These are phyloP conservation scores for Ustilago lituana DNA, from an alignment of 1,284 basidiomycete genomes.

Conservation along the genomic window DNA sequence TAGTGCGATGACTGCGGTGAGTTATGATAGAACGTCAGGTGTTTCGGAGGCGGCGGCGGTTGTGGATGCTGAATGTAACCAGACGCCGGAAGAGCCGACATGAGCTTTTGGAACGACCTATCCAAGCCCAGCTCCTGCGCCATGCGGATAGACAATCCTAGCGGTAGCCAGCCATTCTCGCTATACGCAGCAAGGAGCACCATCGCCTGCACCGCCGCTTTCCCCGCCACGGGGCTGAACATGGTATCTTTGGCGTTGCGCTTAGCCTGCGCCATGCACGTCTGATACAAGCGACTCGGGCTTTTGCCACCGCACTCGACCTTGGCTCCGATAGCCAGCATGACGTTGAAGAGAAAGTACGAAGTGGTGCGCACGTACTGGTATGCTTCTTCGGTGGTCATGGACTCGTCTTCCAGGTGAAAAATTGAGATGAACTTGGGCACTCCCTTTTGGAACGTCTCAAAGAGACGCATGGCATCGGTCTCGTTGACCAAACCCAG, in stretches of 20 bases:
- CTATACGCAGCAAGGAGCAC: conserved; percentile 89
- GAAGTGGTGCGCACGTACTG: conserved; percentile 79
- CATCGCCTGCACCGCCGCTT: conserved; percentile 95
- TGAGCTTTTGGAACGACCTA: conserved; percentile 87
- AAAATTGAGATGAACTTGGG: conserved; percentile 91
- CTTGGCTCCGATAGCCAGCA: conserved; percentile 88
- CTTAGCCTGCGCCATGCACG: conserved; percentile 89
- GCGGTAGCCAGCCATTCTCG: conserved; percentile 90
- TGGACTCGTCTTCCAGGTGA: conserved; percentile 89
- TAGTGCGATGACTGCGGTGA: conserved; percentile 76
- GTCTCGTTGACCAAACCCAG: conserved; percentile 76
- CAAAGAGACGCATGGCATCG: conserved; percentile 72
- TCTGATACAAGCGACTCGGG: conserved; percentile 83
- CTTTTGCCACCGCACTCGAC: conserved; percentile 88
- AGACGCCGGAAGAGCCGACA: conserved; percentile 16
- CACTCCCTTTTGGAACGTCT: conserved; percentile 65
- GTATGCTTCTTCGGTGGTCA: conserved; percentile 79
- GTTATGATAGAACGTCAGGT: conserved; percentile 45
- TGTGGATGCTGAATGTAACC: conserved; percentile 29
- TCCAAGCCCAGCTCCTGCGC: conserved; percentile 90
- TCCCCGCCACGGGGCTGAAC: conserved; percentile 88
- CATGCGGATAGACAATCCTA: conserved; percentile 92
- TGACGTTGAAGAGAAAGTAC: conserved; percentile 90
- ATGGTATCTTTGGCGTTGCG: conserved; percentile 90
- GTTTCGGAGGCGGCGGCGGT: conserved; percentile 22